phyloP scores from a whole-genome alignment of 768 basidiomycete genomes.

The Tulasnella sp. region DNA sequence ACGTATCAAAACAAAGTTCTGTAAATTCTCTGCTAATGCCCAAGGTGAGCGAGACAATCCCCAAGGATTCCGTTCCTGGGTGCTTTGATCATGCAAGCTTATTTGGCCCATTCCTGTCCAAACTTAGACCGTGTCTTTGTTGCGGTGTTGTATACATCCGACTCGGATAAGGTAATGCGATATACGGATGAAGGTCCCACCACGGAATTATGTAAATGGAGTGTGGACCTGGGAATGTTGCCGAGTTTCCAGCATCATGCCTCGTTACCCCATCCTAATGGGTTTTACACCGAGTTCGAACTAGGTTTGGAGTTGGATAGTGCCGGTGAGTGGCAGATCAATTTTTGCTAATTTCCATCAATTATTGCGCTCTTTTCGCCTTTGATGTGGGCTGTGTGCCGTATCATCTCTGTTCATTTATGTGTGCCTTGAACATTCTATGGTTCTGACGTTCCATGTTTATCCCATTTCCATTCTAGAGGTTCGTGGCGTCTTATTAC shows the following conservation, averaged over 20 bases:
- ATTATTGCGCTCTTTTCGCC: neutral
- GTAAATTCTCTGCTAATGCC: slow-evolving; percentile 32
- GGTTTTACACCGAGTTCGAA: slow-evolving; percentile 81
- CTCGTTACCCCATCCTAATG: slow-evolving; percentile 38
- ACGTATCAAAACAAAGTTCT: slow-evolving; percentile 68
- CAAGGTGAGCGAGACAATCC: slow-evolving; percentile 26
- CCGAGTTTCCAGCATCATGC: slow-evolving; percentile 69
- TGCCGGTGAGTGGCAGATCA: slow-evolving; percentile 26
- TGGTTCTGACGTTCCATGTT: too few relatives aligned
- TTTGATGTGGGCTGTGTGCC: neutral
- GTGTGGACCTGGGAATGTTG: slow-evolving; percentile 63
- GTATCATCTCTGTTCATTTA: neutral
- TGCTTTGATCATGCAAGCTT: neutral
- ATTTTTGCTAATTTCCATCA: neutral
- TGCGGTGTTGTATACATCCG: slow-evolving; percentile 69
- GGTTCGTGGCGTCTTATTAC: slow-evolving; percentile 66
- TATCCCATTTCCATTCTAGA: slow-evolving; percentile 28
- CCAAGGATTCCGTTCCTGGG: neutral
- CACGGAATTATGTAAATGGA: slow-evolving; percentile 40
- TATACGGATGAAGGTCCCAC: slow-evolving; percentile 55
- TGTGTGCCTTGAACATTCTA: neutral
- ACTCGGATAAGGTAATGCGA: slow-evolving; percentile 59
- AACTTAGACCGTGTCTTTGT: slow-evolving; percentile 58
- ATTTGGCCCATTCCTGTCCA: neutral
- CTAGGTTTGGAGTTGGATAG: slow-evolving; percentile 74